Evolutionary conservation across 2,329 filamentous ascomycete genomes (phyloP).

Genomic region (Zasmidium cellare): DNA sequence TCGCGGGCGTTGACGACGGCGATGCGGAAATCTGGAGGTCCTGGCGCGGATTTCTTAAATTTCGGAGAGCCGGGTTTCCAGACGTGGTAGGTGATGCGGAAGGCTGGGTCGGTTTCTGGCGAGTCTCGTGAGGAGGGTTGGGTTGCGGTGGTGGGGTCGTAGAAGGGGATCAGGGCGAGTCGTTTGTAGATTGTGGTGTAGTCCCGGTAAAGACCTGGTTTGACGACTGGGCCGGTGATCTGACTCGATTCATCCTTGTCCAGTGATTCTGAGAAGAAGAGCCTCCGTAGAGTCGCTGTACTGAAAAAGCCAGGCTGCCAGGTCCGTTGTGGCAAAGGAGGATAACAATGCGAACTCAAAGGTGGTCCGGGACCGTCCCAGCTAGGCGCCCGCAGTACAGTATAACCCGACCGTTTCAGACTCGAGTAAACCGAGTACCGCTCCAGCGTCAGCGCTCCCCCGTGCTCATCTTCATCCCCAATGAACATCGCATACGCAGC

Average conservation of each 20-base stretch:
- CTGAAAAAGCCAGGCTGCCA: constrained; percentile 38
- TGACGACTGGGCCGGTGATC: constrained; percentile 49
- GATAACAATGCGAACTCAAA: constrained; percentile 24
- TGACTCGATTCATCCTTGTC: constrained; percentile 6
- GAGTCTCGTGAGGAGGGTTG: constrained; percentile 34
- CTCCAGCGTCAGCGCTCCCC: constrained; percentile 62
- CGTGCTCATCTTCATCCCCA: constrained; percentile 61
- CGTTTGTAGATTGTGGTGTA: constrained; percentile 72
- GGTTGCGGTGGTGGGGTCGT: constrained; percentile 55
- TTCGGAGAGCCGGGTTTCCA: constrained; percentile 69
- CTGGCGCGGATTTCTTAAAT: constrained; percentile 79
- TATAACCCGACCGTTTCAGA: constrained; percentile 79
- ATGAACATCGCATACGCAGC: constrained; percentile 85
- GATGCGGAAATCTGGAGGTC: constrained; percentile 78
- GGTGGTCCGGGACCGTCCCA: constrained; percentile 29
- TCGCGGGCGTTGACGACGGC: constrained; percentile 76
- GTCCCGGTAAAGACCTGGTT: constrained; percentile 54
- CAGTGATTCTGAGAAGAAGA: constrained; percentile 12
- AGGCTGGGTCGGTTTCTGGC: constrained; percentile 50
- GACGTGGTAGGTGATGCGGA: constrained; percentile 74
- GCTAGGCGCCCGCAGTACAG: constrained; percentile 69
- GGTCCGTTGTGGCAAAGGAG: constrained; percentile 22
- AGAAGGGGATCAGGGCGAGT: constrained; percentile 70
- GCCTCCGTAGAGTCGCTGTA: constrained; percentile 13
- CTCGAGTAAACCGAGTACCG: constrained; percentile 87